Conservation (phyloP, 257 asterid genomes). For the Solanum chmielewskii region DNA sequence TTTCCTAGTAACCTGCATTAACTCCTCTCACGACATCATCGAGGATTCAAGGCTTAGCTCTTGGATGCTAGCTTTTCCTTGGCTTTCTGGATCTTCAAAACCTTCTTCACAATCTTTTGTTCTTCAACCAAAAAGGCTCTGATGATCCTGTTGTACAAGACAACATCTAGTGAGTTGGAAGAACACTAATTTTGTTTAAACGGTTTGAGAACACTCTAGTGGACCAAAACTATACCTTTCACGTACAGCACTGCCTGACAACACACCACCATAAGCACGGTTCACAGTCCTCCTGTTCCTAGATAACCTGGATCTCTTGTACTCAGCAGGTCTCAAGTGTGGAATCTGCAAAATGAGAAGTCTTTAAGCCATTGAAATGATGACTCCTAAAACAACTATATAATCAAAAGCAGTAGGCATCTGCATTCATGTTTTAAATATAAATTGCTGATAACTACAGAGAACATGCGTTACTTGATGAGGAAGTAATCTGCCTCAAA, state of each 20-base stretch:
- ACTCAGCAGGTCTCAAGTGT: slow-evolving; percentile 73
- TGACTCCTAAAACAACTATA: neutral
- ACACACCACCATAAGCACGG: slow-evolving; percentile 73
- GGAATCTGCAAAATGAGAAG: slow-evolving; percentile 40
- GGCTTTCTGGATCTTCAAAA: slow-evolving; percentile 70
- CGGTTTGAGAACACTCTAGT: neutral
- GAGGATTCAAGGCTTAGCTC: slow-evolving; percentile 26
- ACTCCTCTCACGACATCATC: slow-evolving; percentile 1
- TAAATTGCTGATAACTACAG: neutral
- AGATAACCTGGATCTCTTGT: slow-evolving; percentile 63
- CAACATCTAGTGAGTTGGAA: neutral
- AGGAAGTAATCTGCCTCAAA: neutral
- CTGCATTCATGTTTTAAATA: neutral
- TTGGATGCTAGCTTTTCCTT: slow-evolving; percentile 60
- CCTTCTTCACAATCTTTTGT: slow-evolving; percentile 77
- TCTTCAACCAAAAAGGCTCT: slow-evolving; percentile 75
- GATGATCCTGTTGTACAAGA: slow-evolving; percentile 40
- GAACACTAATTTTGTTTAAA: neutral
- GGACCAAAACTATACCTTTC: slow-evolving; percentile 32
- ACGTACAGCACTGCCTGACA: slow-evolving; percentile 68
- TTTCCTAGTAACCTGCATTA: slow-evolving; percentile 3
- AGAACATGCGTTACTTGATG: neutral
- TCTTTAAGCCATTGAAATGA: neutral
- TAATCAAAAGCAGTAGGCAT: neutral
- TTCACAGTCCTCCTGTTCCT: slow-evolving; percentile 66